Evolutionary conservation across 2,329 filamentous ascomycete genomes (phyloP), one percentile per base, ranked within the genome.

Genomic region (Myriosclerotinia duriaeana): DNA sequence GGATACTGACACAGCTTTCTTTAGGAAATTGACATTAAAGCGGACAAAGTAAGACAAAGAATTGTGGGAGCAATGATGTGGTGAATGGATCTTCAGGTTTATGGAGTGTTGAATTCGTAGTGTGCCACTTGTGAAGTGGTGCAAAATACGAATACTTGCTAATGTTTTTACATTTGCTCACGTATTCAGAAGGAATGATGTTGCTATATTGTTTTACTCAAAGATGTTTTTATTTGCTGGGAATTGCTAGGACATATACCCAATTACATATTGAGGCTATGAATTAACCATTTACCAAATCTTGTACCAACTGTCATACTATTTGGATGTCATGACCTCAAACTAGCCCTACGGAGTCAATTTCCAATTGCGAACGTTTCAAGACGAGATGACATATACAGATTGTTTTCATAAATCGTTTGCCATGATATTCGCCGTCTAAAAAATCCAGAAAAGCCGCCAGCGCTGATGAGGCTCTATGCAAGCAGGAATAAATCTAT

Each of bases 21-120:
- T 15, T 8, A 73, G 72, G 69, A 71, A 52, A 38, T 70, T 7
- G 66, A 70, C 55, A 54, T 22, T 5, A 48, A 38, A 52, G 26
- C 46, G 20, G 62, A 48, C 5, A 50, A 65, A 59, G 53, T 48
- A 50, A 26, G 53, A 52, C 38, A 58, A 22, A 65, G 53, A 30
- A 34, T 65, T 22, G 26, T 65, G 17, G 40, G 38, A 15, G 62
- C 62, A 58, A 42, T 65, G 53, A 58, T 65, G 53, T 55, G 59
- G 46, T 62, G n/a, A 62, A 42, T 30, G 2, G 46, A 9, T 1
- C 9, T 53, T 42, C 6, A n/a, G 17, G 15, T 15, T 2, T 7
- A n/a, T 14, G 1, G n/a, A 6, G 3, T 15, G 5, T 38, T 38
- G n/a, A 60, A 30, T 14, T 50, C 14, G 30, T 38, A 1, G 14